phyloP scores from a whole-genome alignment of 805 yeast species.

The Starmerella floris region DNA sequence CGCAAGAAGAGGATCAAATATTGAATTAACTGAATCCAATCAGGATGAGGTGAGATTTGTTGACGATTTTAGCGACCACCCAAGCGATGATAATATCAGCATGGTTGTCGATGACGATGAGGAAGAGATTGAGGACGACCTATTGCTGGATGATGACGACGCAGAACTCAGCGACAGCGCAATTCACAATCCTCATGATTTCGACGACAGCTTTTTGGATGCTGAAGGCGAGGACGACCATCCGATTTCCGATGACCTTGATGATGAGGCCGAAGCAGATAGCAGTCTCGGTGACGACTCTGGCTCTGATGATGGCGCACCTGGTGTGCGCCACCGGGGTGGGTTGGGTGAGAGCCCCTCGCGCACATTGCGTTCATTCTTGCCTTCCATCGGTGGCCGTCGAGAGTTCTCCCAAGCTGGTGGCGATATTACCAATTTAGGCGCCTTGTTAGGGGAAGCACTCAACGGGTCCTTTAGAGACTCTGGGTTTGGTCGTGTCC shows the following conservation, averaged over 20 bases:
- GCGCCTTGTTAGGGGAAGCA: neutral
- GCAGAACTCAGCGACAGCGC: conserved; percentile 1
- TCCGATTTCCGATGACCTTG: conserved; percentile 2
- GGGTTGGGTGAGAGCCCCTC: neutral
- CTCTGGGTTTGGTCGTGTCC: conserved; percentile 12
- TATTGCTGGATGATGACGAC: neutral
- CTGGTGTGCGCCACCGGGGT: neutral
- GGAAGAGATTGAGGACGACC: neutral
- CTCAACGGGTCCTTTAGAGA: conserved; percentile 1
- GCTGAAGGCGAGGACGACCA: conserved; percentile 18
- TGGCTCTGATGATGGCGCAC: neutral
- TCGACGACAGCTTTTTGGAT: conserved; percentile 4
- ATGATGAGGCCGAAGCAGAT: conserved; percentile 10
- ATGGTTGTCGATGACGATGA: neutral
- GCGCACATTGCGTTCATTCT: neutral
- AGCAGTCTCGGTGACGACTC: neutral
- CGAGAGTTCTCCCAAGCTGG: neutral
- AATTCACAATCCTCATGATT: conserved; percentile 4
- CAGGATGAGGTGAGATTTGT: conserved; percentile 2
- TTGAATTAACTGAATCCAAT: neutral
- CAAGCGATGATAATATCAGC: neutral
- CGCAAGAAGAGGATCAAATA: neutral
- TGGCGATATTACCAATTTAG: neutral
- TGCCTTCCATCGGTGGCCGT: neutral
- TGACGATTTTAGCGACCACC: conserved; percentile 3